phyloP scores from a whole-genome alignment of 257 asterid species.

The Thymus mandschuricus region DNA sequence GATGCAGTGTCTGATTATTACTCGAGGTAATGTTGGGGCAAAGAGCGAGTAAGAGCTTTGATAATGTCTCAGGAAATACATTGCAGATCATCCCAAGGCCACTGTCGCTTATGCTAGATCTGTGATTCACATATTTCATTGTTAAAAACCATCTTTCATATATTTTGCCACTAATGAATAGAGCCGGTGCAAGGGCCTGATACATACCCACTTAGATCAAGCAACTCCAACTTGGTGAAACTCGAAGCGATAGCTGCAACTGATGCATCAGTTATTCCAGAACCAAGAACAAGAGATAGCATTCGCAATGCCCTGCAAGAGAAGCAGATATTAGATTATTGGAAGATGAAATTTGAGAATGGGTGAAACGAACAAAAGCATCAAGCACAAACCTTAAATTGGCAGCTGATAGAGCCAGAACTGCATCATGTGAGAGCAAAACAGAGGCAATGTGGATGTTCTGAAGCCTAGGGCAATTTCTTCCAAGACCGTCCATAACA shows the following conservation, averaged over 20 bases:
- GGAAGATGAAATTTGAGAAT: conserved; percentile 5
- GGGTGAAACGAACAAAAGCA: background rate
- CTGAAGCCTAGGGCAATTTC: conserved; percentile 87
- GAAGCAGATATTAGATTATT: conserved; percentile 15
- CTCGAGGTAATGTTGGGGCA: conserved; percentile 97
- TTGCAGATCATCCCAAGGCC: conserved; percentile 99
- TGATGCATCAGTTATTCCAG: conserved; percentile 94
- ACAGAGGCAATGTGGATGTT: conserved; percentile 81
- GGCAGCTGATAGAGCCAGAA: conserved; percentile 82
- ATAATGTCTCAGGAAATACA: conserved; percentile 77
- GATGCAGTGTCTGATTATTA: conserved; percentile 42
- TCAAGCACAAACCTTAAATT: conserved; percentile 64
- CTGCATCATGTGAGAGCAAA: conserved; percentile 77
- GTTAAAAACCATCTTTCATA: background rate
- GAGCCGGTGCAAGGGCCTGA: conserved; percentile 5
- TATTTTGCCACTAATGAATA: background rate
- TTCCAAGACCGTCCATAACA: conserved; percentile 69
- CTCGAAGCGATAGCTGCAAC: conserved; percentile 91
- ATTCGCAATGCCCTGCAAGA: conserved; percentile 74
- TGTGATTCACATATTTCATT: conserved; percentile 26
- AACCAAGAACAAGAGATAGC: conserved; percentile 97
- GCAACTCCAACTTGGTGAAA: conserved; percentile 79
- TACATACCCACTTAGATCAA: conserved; percentile 97
- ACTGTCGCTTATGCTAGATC: conserved; percentile 94
- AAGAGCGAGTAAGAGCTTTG: conserved; percentile 86